phyloP scores from a whole-genome alignment of 2,329 filamentous ascomycete species.

The Cladosporium halotolerans region DNA sequence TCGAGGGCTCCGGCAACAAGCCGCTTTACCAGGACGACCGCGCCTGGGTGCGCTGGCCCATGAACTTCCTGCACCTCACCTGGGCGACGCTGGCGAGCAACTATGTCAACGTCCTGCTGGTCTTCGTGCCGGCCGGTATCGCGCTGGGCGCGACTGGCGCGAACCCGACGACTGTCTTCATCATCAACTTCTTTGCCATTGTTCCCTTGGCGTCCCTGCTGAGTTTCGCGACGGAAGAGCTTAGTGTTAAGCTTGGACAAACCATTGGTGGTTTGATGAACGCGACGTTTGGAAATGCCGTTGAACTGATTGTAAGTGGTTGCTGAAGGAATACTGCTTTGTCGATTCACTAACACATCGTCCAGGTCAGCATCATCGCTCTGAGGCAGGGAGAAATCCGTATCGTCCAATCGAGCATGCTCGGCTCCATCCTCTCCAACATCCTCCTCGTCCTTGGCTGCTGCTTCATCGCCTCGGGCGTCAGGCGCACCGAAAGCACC shows the following conservation, averaged over 20 bases:
- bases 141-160: slow-evolving; percentile 57
- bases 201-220: slow-evolving; percentile 83
- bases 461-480: slow-evolving; percentile 47
- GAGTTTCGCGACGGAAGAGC: slow-evolving; percentile 83
- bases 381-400: slow-evolving; percentile 79
- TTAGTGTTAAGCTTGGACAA: slow-evolving; percentile 71
- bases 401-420: slow-evolving; percentile 96
- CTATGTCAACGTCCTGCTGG: slow-evolving; percentile 63
- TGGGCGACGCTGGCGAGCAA: slow-evolving; percentile 44
- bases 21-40: slow-evolving; percentile 24
- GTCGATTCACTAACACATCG: neutral
- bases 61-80: slow-evolving; percentile 29
- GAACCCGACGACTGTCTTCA: slow-evolving; percentile 63
- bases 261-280: slow-evolving; percentile 84
- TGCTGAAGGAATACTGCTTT: neutral
- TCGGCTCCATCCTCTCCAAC: slow-evolving; percentile 92
- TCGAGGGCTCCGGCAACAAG: slow-evolving; percentile 11
- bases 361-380: slow-evolving; percentile 83
- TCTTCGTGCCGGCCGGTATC: slow-evolving; percentile 69
- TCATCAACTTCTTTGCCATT: slow-evolving; percentile 89
- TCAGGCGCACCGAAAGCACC: slow-evolving; percentile 37
- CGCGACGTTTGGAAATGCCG: slow-evolving; percentile 71
- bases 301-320: slow-evolving; percentile 36
- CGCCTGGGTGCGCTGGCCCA: slow-evolving; percentile 28
- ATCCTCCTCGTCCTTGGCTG: slow-evolving; percentile 66